Evolutionary conservation across 1,284 basidiomycete species (phyloP), one percentile per base, ranked within the genome.

Genomic region (Taiwanofungus camphoratus): DNA sequence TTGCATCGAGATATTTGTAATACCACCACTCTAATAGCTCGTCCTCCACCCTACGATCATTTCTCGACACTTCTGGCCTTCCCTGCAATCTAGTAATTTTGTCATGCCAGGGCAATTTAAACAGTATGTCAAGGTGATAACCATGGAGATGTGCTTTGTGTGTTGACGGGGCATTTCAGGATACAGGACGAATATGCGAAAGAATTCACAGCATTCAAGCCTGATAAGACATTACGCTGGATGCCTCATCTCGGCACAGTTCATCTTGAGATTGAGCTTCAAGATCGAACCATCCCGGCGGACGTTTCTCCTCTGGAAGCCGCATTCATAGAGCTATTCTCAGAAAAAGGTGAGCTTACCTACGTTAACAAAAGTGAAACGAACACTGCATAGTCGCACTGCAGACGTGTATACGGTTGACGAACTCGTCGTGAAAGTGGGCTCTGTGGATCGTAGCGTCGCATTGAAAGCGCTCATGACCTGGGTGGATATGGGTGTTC

Each of bases 1-100:
- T 0, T 32, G 38, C 18, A 30, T 53, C 7, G 4, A 11, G 22
- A 39, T 39, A 36, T 27, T 51, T 18, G 48, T 13, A 30, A 33
- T 27, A 45, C 26, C 18, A 13, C 13, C 23, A 16, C 12, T 26
- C 15, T 23, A n/a, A n/a, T 46, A 86, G 82, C 76, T 79, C 3
- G 70, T 79, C 11, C 69, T 96, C 1, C 89, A 93, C 56, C 87
- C 92, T 0, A 87, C 85, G 0, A 84, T 97, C 55, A 87, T 97
- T 34, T 97, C 94, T 9, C 77, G 82, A 19, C 83, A 94, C 53
- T 97, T 95, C 67, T 97, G 93, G 94, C 93, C 93, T 0, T 67
- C 82, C 0, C 69, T 96, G 27, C 86, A 88, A 52, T 66, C 80
- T 0, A 80, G 79, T 42, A 76, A 75, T 6, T 74, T 96, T 44